These are phyloP conservation scores for Rhizomucor miehei DNA, from an alignment of 371 early-diverging fungal species.

Conservation along the genomic window DNA sequence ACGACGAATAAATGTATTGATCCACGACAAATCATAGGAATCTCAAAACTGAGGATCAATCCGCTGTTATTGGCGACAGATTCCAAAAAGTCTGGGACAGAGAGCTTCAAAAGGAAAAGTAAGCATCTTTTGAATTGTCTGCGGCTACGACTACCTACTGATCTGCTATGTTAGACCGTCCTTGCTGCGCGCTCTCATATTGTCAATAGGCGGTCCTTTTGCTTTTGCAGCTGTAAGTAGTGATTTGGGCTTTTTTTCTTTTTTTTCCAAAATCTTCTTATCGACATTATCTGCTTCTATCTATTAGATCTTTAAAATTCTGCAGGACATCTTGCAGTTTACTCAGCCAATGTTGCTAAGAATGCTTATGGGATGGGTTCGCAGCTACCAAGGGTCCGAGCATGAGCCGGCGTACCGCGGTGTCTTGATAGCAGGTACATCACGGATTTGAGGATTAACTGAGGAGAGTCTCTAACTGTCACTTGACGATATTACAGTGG, in stretches of 20 bases:
- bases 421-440: slow-evolving; percentile 54
- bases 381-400: slow-evolving; percentile 38
- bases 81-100: slow-evolving; percentile 74
- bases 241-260: background rate
- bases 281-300: no score
- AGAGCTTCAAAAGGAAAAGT: slow-evolving; percentile 59
- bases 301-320: slow-evolving; percentile 67
- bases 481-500: slow-evolving; percentile 17
- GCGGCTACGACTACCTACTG: background rate
- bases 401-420: slow-evolving; percentile 63
- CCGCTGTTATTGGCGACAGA: slow-evolving; percentile 55
- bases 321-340: slow-evolving; percentile 80
- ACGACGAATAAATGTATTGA: no score
- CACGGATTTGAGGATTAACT: no score
- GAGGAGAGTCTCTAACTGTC: background rate
- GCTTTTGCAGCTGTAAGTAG: slow-evolving; percentile 56
- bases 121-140: slow-evolving; percentile 9
- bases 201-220: slow-evolving; percentile 69
- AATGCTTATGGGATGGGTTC: slow-evolving; percentile 73
- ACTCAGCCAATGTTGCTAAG: slow-evolving; percentile 83
- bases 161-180: slow-evolving; percentile 53
- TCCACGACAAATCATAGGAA: slow-evolving; percentile 31
- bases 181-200: slow-evolving; percentile 61
- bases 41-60: slow-evolving; percentile 62
- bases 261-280: background rate